Evolutionary conservation across 2,329 filamentous ascomycete species (phyloP).

Genomic region (Nemania sp.): DNA sequence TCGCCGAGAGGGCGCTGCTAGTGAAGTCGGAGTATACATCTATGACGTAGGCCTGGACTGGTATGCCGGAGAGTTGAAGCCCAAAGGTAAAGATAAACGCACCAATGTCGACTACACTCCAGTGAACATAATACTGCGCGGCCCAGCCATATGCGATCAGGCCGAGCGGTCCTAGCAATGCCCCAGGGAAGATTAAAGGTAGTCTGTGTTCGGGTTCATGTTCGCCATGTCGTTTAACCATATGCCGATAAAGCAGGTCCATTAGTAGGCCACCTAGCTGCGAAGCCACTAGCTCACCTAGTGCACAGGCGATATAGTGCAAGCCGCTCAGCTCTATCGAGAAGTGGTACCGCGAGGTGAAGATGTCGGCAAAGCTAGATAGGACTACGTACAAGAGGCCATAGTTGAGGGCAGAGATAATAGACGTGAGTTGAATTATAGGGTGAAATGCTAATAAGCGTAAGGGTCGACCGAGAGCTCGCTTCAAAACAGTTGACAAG

Average conservation of each 20-base stretch:
- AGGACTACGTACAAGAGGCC: slow-evolving; percentile 67
- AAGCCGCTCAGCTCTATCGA: slow-evolving; percentile 61
- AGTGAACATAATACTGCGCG: slow-evolving; percentile 42
- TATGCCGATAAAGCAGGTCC: slow-evolving; percentile 44
- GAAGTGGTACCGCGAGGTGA: slow-evolving; percentile 58
- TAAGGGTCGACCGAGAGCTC: slow-evolving; percentile 54
- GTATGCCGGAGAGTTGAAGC: slow-evolving; percentile 40
- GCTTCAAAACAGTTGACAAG: not conserved
- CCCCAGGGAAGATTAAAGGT: slow-evolving; percentile 58
- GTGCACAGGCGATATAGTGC: slow-evolving; percentile 64
- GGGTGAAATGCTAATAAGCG: slow-evolving; percentile 60
- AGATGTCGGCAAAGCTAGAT: slow-evolving; percentile 63
- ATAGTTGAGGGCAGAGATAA: slow-evolving; percentile 62
- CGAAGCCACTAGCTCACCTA: slow-evolving; percentile 63
- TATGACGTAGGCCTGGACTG: slow-evolving; percentile 46
- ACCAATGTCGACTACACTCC: slow-evolving; percentile 45
- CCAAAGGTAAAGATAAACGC: slow-evolving; percentile 41
- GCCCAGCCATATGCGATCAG: slow-evolving; percentile 51
- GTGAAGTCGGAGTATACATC: slow-evolving; percentile 52
- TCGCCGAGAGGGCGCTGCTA: slow-evolving; percentile 51
- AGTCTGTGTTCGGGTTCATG: slow-evolving; percentile 63
- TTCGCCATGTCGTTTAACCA: slow-evolving; percentile 17
- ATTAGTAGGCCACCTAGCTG: slow-evolving; percentile 50
- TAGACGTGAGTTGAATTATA: slow-evolving; percentile 59
- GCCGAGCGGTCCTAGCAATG: slow-evolving; percentile 46